These are phyloP conservation scores for Lactarius akahatsu DNA, from an alignment of 768 basidiomycete genomes.

Conservation along the genomic window DNA sequence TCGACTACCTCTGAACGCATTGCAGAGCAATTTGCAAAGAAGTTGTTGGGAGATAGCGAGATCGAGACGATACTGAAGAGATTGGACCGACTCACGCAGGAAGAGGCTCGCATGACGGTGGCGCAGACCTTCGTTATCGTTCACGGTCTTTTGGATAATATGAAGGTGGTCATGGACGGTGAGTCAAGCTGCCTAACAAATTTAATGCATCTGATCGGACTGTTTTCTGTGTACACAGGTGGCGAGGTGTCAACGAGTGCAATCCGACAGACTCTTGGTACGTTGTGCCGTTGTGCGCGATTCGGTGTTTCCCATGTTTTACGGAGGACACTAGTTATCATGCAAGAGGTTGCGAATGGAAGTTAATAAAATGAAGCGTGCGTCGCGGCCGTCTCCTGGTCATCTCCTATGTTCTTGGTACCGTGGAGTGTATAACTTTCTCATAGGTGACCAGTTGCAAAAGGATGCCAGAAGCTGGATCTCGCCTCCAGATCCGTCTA, in stretches of 20 bases:
- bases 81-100: background rate
- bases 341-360: background rate
- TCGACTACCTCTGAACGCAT: background rate
- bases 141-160: background rate
- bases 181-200: background rate
- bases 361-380: slow-evolving; percentile 9
- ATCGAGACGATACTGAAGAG: background rate
- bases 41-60: background rate
- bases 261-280: background rate
- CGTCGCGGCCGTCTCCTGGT: background rate
- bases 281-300: background rate
- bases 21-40: background rate
- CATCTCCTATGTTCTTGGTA: no score
- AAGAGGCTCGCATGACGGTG: background rate
- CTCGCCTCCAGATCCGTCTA: slow-evolving; percentile 15
- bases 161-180: slow-evolving; percentile 1
- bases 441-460: background rate
- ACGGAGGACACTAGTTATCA: background rate
- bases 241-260: background rate
- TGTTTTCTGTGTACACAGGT: background rate
- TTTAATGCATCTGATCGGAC: background rate
- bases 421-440: background rate
- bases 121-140: background rate
- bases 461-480: slow-evolving; percentile 2
- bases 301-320: background rate